These are phyloP conservation scores for Globisporangium nodosum DNA, from an alignment of 352 stramenopile species.

Conservation along the genomic window DNA sequence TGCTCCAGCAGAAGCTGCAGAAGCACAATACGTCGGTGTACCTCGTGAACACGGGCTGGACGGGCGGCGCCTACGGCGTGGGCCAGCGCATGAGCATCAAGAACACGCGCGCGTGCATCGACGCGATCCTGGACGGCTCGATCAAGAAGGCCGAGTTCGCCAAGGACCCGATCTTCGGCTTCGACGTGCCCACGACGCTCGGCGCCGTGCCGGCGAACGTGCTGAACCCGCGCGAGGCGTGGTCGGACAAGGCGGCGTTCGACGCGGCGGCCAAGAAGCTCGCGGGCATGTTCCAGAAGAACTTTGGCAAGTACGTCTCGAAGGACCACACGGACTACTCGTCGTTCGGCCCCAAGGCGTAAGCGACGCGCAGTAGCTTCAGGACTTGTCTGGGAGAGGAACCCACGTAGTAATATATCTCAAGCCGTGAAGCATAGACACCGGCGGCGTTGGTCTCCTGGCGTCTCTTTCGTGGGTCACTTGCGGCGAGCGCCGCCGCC, in stretches of 20 bases:
- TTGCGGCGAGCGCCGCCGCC: slow-evolving; percentile 13
- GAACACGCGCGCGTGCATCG: slow-evolving; percentile 93
- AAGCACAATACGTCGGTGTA: slow-evolving; percentile 93
- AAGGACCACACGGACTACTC: slow-evolving; percentile 95
- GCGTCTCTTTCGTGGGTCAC: not conserved
- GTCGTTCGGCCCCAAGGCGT: slow-evolving; percentile 89
- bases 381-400: not conserved
- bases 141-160: slow-evolving; percentile 88
- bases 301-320: slow-evolving; percentile 96
- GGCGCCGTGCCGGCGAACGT: slow-evolving; percentile 81
- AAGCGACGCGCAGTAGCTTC: slow-evolving; percentile 11
- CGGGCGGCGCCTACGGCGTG: slow-evolving; percentile 93
- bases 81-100: slow-evolving; percentile 98
- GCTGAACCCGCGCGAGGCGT: slow-evolving; percentile 91
- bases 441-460: not conserved
- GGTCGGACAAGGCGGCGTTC: slow-evolving; percentile 90
- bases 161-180: slow-evolving; percentile 92
- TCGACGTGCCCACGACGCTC: slow-evolving; percentile 90
- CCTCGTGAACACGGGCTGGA: slow-evolving; percentile 98
- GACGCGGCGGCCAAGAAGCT: slow-evolving; percentile 91
- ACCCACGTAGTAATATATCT: not conserved
- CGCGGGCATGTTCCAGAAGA: slow-evolving; percentile 94
- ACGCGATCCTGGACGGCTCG: slow-evolving; percentile 95
- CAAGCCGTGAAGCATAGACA: not conserved
- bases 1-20: slow-evolving; percentile 96